Base-by-base conservation (phyloP, 441 rosid species). In the Geranium incanum region DNA sequence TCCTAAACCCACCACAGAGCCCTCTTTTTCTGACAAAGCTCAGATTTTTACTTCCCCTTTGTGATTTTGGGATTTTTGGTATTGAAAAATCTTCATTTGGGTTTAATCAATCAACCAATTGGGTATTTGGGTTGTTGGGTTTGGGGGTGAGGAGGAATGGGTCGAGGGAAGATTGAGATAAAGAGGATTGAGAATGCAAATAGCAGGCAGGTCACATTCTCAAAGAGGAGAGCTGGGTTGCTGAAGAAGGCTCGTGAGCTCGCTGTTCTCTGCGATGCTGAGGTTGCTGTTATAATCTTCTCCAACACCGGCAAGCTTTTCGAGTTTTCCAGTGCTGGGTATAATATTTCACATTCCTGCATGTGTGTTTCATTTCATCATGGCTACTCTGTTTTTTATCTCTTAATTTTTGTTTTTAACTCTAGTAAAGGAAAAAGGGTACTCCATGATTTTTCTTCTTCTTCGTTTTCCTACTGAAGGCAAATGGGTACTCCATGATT, bases 151-250 rank as follows among this genome's bases (percentile, higher is more conserved):
- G 67, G 50, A 9, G 13, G 77, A 43, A 91, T 94, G 98, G 97
- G 98, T 74, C 87, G 97, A 74, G 98, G 96, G 15, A 91, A 92
- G 83, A 91, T 90, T 77, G 97, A 94, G 87, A 94, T 94, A 33
- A 94, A 87, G 85, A 94, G 83, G 85, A 94, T 94, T 68, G 97
- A 91, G 78, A 91, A 91, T 82, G 87, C 94, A 37, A 94, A 90
- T 73, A 94, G 91, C 81, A 91, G 99, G 70, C 97, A 94, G 83
- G 97, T 94, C 36, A 94, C 99, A 59, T 94, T 94, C 89, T 94
- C 97, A 7, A 94, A 94, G 81, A 86, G 98, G 74, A 88, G 97
- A 76, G 76, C 86, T 70, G 98, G 98, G 60, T 81, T 94, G 87
- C 91, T 94, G 3, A 94, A 94, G 78, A 91, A 94, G 74, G 95